Base-by-base conservation (phyloP, 305 asterid species). In the Stenogyne calaminthoides region DNA sequence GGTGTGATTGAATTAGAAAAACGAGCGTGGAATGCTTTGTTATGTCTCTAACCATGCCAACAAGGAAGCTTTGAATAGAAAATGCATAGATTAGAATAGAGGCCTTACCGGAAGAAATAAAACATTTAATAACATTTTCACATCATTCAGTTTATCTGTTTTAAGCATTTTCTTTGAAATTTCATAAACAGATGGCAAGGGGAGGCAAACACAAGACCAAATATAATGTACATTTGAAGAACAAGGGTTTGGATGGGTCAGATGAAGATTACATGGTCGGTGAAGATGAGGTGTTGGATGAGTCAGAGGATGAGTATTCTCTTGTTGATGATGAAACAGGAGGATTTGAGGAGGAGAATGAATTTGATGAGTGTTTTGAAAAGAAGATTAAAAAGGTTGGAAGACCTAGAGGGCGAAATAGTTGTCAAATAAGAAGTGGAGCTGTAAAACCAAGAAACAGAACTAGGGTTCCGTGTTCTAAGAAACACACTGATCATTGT, bases 251-350 rank as follows among this genome's bases (percentile, higher is more conserved):
- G 0, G 91, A 88, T 78, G 88, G 83, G 52, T 90, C 92, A 0
- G 96, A 90, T 64, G 92, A 88, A 85, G 94, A 90, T 80, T 90
- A 88, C 82, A 76, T 67, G 67, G 82, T 83, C 64, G 80, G 74
- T 70, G 88, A 86, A 51, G 91, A 85, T 49, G 92, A 69, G 56
- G 89, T 74, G 59, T 39, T 79, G 61, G 65, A 69, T 47, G 86
- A 81, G 68, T 86, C 89, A 11, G 96, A 84, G 66, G 90, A 82
- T 60, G 96, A 80, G 42, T 78, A 80, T 76, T 74, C 85, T 70
- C 76, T 84, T 62, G 84, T 78, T 42, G 85, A 74, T 67, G 88
- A 83, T 75, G 88, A 78, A 69, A 70, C 80, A 25, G 86, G 9
- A 47, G 55, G 9, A n/a, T 47, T 6, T 11, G 52, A 46, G 52